Evolutionary conservation across 805 yeast species (phyloP), one percentile per base, ranked within the genome.

Genomic region (Yamadazyma philogaea): DNA sequence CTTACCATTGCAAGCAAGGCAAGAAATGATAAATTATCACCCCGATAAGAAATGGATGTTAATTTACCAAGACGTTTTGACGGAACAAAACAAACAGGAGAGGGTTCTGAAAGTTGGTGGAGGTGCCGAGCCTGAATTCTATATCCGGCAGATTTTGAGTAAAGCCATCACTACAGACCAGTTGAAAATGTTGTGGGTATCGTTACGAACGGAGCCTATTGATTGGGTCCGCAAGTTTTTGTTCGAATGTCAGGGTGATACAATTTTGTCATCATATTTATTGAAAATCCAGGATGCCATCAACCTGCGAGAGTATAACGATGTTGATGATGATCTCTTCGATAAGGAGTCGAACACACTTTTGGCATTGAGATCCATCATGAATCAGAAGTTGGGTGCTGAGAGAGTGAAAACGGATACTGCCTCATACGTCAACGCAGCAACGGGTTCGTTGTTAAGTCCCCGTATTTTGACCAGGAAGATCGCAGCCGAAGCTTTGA

Each of bases 21-120:
- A 71, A 43, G 93, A 87, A 56, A 81, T 91, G 85, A 72, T 79
- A 54, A 77, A 75, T 51, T 89, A 84, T 57, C 77, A 84, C 33
- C 67, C 78, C 0, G 87, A 84, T 37, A 87, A 88, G 54, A 91
- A 91, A 63, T 89, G 96, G 96, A 81, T 87, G 83, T 73, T 90
- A 50, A 83, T 90, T 31, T 80, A 84, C 50, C 97, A 90, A 60
- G 96, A 89, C 60, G 80, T 84, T 18, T 73, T 87, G 35, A 77
- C 90, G 6, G 96, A 89, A 54, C 72, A 72, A 54, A 84, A 83
- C 54, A 79, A 83, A 50, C 60, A 59, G 40, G 62, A 60, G 42
- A 45, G 66, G 34, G 52, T 40, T 12, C 41, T 46, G 17, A 46
- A 39, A n/a, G 54, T 51, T 31, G 54, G 54, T 37, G 64, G 57